Evolutionary conservation across 768 basidiomycete genomes (phyloP), one percentile per base, ranked within the genome.

Genomic region (Melanogaster broomeanus): DNA sequence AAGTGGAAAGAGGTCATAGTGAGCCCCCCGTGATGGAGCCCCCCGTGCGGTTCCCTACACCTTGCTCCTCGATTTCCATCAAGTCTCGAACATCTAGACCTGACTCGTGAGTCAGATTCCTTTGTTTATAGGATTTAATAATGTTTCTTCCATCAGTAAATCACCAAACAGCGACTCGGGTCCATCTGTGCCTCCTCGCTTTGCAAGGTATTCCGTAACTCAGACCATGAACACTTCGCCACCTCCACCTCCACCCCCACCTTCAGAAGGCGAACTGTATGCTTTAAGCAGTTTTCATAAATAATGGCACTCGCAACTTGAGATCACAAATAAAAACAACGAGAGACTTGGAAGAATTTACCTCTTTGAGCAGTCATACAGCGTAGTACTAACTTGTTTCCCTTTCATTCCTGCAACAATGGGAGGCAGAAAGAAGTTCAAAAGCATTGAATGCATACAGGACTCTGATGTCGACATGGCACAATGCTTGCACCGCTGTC

Each of bases 201-300:
- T 76, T 21, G 51, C 63, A 49, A 67, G 79, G 47, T 70, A 68
- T 44, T 62, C 63, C 19, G 63, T 50, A 42, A 56, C 62, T n/a
- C 60, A 61, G 37, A 48, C 55, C 15, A 43, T 42, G 37, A 55
- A 39, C 27, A 18, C 42, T 44, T 48, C 57, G 8, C 53, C 67
- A 16, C 56, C 60, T 15, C 56, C 59, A 28, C 78, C 77, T 48
- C 71, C 49, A 55, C 45, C 65, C 41, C 60, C 68, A 16, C 48
- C 56, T 16, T 51, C 56, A 31, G 82, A 87, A 54, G 87, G 89
- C 56, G 85, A 90, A 74, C 71, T 88, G 87, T 87, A 71, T 47
- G 79, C 19, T 27, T 44, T 35, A 42, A 46, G 37, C 6, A 0
- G n/a, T 10, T 33, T 0, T 18, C 25, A 37, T 45, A 13, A n/a